Evolutionary conservation across 2,329 filamentous ascomycete genomes (phyloP).

Genomic region (Arthroderma uncinatum): DNA sequence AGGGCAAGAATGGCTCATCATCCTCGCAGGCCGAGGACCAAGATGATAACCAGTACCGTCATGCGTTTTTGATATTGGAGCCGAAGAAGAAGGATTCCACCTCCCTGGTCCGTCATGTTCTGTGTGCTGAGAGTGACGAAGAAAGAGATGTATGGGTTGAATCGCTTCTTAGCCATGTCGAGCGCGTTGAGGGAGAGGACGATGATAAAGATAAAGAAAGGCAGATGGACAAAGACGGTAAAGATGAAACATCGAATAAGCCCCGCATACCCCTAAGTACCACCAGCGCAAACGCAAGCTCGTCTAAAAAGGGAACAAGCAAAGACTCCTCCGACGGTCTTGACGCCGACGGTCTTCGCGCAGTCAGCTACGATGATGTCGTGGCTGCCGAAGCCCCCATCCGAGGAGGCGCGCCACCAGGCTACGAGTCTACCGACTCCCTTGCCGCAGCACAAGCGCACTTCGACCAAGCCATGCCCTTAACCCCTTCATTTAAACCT

Average conservation of each 20-base stretch:
- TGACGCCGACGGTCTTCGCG: conserved; percentile 32
- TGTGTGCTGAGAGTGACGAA: conserved; percentile 87
- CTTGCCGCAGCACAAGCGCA: conserved; percentile 19
- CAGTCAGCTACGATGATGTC: conserved; percentile 47
- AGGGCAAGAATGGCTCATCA: conserved; percentile 44
- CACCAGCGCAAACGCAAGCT: conserved; percentile 13
- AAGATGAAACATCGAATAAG: conserved; percentile 4
- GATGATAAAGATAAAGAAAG: conserved; percentile 19
- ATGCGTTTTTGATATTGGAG: conserved; percentile 89
- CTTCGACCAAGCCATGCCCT: conserved; percentile 22
- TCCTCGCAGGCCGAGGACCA: conserved; percentile 56
- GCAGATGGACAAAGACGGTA: conserved; percentile 19
- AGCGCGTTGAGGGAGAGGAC: conserved; percentile 51
- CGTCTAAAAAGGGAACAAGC: conserved; percentile 26
- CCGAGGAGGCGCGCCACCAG: conserved; percentile 33
- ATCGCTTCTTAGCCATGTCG: conserved; percentile 77
- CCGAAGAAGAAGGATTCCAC: conserved; percentile 92
- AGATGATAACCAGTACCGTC: conserved; percentile 83
- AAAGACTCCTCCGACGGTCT: conserved; percentile 18
- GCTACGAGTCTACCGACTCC: conserved; percentile 23
- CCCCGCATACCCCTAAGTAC: not conserved
- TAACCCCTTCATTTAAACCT: conserved; percentile 34
- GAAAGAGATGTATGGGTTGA: conserved; percentile 94
- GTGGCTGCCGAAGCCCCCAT: conserved; percentile 48
- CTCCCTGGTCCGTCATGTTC: conserved; percentile 78